phyloP scores from a whole-genome alignment of 257 asterid species.

The Avicennia marina region DNA sequence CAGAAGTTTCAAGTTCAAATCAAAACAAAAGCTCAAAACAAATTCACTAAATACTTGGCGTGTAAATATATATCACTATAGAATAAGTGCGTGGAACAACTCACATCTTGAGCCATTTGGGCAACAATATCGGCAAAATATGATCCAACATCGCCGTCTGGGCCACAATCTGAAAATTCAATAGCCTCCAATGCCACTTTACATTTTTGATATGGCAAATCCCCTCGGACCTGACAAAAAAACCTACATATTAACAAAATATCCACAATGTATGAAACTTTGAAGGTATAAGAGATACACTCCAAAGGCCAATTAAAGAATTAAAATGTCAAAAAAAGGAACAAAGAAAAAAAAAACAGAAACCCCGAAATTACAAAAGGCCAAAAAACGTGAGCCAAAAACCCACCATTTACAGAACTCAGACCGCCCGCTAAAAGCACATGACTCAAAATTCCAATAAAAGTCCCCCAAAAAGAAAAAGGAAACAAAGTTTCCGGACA shows the following conservation, averaged over 20 bases:
- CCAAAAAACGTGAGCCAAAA: no score
- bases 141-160: slow-evolving; percentile 82
- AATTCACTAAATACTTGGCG: background rate
- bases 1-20: background rate
- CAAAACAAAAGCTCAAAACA: background rate
- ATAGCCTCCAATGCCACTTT: slow-evolving; percentile 85
- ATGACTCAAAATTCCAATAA: background rate
- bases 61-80: background rate
- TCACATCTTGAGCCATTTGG: slow-evolving; percentile 96
- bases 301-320: background rate
- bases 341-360: background rate
- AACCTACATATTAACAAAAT: slow-evolving; percentile 4
- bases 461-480: background rate
- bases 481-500: background rate
- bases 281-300: background rate
- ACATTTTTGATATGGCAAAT: slow-evolving; percentile 81
- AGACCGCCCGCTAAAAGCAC: background rate
- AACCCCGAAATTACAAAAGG: slow-evolving; percentile 1
- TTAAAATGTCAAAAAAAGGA: background rate
- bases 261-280: background rate
- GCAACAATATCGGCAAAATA: slow-evolving; percentile 90
- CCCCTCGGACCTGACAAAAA: slow-evolving; percentile 72
- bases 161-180: slow-evolving; percentile 64
- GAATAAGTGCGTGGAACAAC: slow-evolving; percentile 22
- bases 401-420: background rate